A percentile compares a stretch with the other conserved stretches of the same genome.
phyloP scores from a whole-genome alignment of 2,329 filamentous ascomycete species.

The Alternaria solani region DNA sequence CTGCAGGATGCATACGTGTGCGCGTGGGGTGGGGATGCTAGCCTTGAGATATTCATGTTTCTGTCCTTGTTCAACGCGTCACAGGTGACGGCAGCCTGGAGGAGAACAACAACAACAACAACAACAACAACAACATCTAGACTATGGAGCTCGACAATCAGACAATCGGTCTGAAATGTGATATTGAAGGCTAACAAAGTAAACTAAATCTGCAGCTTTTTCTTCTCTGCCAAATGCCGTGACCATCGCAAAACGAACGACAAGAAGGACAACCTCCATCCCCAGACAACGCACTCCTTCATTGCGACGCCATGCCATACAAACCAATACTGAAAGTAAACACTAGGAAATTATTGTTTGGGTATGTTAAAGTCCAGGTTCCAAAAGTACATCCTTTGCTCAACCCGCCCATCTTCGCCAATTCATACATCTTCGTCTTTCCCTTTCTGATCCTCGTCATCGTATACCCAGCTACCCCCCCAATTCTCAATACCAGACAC shows the following conservation, averaged over 20 bases:
- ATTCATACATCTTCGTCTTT: neutral
- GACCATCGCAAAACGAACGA: neutral
- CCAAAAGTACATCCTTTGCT: neutral
- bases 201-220: neutral
- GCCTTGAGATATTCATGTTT: neutral
- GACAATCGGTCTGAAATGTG: neutral
- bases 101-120: too few relatives aligned
- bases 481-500: neutral
- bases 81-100: neutral
- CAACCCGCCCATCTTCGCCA: neutral
- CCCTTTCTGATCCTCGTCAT: neutral
- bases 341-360: neutral
- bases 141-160: neutral
- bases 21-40: too few relatives aligned
- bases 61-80: neutral
- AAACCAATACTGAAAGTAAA: neutral
- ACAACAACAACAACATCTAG: neutral
- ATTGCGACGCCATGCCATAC: constrained; percentile 4
- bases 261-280: neutral
- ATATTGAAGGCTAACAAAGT: neutral
- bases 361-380: constrained; percentile 2
- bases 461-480: neutral
- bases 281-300: neutral
- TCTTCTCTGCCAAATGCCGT: neutral
- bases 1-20: neutral